Percentiles rank a stretch among this genome's conserved stretches.
phyloP scores from a whole-genome alignment of 352 stramenopile species.

The Pythium myriotylum region DNA sequence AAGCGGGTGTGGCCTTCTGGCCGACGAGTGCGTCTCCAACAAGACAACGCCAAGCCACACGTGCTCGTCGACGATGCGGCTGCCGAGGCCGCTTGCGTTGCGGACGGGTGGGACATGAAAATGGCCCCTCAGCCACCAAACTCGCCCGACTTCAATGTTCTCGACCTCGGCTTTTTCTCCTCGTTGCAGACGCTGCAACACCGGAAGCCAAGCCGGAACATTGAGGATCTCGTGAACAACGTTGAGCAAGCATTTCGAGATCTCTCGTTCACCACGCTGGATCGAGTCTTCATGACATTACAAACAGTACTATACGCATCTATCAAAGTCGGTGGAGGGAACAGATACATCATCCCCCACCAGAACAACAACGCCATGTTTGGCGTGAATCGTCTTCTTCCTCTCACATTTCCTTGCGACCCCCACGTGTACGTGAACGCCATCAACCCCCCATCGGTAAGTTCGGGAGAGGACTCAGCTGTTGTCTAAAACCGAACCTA shows the following conservation, averaged over 20 bases:
- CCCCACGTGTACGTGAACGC: background rate
- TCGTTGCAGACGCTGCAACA: conserved; percentile 5
- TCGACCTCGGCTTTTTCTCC: conserved; percentile 3
- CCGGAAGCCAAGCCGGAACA: background rate
- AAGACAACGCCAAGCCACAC: conserved; percentile 13
- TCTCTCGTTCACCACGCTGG: background rate
- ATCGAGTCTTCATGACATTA: background rate
- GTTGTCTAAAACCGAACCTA: background rate
- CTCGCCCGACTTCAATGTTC: background rate
- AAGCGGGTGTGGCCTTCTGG: background rate
- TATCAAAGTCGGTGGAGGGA: background rate
- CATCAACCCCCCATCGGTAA: background rate
- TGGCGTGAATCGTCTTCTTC: background rate
- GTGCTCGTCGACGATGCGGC: background rate
- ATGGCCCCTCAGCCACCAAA: background rate
- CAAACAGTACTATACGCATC: background rate
- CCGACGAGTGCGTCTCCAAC: background rate
- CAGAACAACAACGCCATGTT: background rate
- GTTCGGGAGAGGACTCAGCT: background rate
- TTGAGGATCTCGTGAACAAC: conserved; percentile 4
- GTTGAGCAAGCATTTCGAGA: background rate
- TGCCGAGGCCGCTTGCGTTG: background rate
- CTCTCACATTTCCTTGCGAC: background rate
- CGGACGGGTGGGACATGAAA: background rate
- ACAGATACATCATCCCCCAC: background rate